Evolutionary conservation across 768 basidiomycete genomes (phyloP).

Genomic region (Lactarius akahatsu): DNA sequence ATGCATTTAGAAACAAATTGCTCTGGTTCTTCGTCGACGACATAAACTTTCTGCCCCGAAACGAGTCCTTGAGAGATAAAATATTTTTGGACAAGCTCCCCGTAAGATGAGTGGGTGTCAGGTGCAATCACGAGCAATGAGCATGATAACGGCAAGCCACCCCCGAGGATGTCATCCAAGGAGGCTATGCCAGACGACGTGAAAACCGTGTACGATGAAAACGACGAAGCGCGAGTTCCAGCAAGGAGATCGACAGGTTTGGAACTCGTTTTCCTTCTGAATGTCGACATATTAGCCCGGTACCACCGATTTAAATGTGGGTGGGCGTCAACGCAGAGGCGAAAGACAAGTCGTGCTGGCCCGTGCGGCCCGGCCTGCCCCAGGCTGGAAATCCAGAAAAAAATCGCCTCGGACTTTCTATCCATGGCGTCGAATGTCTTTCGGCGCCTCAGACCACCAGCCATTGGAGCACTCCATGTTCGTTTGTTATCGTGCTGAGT

Average conservation of each 20-base stretch:
- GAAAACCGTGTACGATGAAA: constrained; percentile 53
- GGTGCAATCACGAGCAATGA: constrained; percentile 74
- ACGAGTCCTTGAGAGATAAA: constrained; percentile 86
- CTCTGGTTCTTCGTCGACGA: constrained; percentile 60
- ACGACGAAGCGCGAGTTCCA: constrained; percentile 60
- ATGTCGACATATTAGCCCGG: constrained; percentile 62
- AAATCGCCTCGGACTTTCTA: background rate
- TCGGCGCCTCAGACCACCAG: constrained; percentile 20
- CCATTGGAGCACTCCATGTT: constrained; percentile 24
- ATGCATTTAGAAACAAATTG: constrained; percentile 71
- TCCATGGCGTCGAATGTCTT: constrained; percentile 15
- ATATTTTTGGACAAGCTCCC: constrained; percentile 82
- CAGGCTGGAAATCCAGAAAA: background rate
- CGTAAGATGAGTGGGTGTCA: constrained; percentile 84
- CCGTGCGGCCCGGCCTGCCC: background rate
- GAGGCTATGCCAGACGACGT: constrained; percentile 90
- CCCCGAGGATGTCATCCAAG: constrained; percentile 92
- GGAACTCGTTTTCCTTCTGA: constrained; percentile 61
- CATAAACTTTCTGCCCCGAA: constrained; percentile 61
- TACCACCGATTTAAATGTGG: background rate
- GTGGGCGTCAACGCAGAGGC: background rate
- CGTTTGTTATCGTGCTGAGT: constrained; percentile 13
- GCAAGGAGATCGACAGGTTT: constrained; percentile 44
- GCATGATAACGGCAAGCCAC: constrained; percentile 83
- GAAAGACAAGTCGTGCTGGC: background rate